Base-by-base conservation (phyloP, 495 filamentous ascomycete species). In the Lophiostoma macrostomum region DNA sequence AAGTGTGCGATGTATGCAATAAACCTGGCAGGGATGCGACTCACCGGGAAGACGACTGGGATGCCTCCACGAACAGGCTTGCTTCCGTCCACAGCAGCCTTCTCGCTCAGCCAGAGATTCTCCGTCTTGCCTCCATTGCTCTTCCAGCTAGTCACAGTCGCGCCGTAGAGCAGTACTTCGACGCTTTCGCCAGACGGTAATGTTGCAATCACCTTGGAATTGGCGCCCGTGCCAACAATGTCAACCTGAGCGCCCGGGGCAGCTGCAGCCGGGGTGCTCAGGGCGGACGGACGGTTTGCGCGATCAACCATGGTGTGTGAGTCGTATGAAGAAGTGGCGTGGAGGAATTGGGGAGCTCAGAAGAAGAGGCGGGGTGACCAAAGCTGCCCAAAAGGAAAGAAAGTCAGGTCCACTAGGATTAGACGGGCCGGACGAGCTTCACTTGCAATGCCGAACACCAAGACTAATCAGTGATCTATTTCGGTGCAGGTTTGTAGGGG, bases 91-190 rank as follows among this genome's bases (percentile, higher is more conserved):
- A 85, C 64, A 46, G 71, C 73, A 16, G 91, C 87, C 50, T 82
- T 85, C 50, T 88, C 78, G 64, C 86, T 91, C 48, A 97, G 53
- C 75, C 90, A 99, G 34, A 99, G 75, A 69, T 87, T 91, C 76
- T 98, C 94, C 19, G 46, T 58, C 52, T 80, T 70, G 53, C 90
- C 91, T 30, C 74, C 71, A 27, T 80, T 79, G 56, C 83, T 78
- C 76, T 91, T 95, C 94, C 94, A 99, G 61, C 84, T 89, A 50
- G 85, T 85, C 50, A 97, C 84, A 8, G 94, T 97, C 0, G 94
- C 94, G 49, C 94, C 94, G 65, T 88, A 87, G 10, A 96, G 81
- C 41, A 97, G 76, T 38, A 99, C 76, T 41, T 87, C 80, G 58
- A 95, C 81, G 38, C 80, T 86, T 69, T 97, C 90, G 56, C 94